Evolutionary conservation across 176 grass and related monocot genomes (phyloP), one percentile per base, ranked within the genome.

Genomic region (Carex scoparia): DNA sequence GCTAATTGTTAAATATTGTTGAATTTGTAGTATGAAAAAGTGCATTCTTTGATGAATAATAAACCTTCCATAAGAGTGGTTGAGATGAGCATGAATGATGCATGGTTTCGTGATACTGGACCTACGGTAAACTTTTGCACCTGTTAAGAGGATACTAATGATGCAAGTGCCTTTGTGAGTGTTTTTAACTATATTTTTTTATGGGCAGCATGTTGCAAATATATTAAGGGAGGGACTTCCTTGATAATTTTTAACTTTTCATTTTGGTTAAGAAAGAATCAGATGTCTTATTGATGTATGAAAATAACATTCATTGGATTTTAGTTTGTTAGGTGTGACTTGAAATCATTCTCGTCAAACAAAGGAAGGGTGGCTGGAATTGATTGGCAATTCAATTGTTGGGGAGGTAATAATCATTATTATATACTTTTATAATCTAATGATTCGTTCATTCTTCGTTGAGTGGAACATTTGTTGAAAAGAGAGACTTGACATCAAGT

Each of bases 31-130:
- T 98, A 92, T 18, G 84, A 85, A 38, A 72, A 87, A 65, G 95
- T 87, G 31, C 85, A 88, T 16, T 73, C 84, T 65, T 64, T 91
- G 60, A 88, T 98, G 87, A 76, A 72, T 65, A 75, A 84, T 66
- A 80, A 94, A 10, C 35, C 55, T 19, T 93, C 88, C 83, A 88
- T 98, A 72, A 91, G 95, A 77, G 93, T 98, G 69, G 91, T 98
- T 28, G 95, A 98, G 86, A 98, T 98, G 93, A 95, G 89, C 88
- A 93, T 93, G 91, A 95, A 98, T 11, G 95, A 98, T 89, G 89
- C 89, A 48, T 98, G 95, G 95, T 94, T 98, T 37, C 95, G 95
- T 57, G 95, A 98, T 81, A 98, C 87, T 82, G 95, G 93, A 61
- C 95, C 95, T 44, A 98, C 93, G 9, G 95, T 98, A 79, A 18